Evolutionary conservation across 139 green algal species (phyloP), one percentile per base, ranked within the genome.

Genomic region (Choricystis sp.): DNA sequence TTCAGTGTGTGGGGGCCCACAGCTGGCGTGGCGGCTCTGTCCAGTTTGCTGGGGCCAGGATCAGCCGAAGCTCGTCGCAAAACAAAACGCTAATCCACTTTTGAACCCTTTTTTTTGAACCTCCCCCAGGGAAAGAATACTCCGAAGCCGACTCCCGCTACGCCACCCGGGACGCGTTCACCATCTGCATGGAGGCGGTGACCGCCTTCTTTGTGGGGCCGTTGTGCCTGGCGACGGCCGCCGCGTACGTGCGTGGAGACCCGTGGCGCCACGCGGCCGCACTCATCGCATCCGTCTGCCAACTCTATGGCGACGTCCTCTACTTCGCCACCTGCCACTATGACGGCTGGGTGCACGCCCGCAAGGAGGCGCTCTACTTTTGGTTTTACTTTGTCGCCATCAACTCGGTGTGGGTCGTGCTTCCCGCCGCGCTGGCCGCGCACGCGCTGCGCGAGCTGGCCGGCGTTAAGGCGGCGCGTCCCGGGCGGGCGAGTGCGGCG

Each of bases 221-320:
- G 0, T 56, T 68, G 3, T 94, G 82, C 72, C 73, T 89, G 31
- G 48, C 60, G 58, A 14, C 57, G 63, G 23, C 40, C 9, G 9
- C 9, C 9, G 40, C 40, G 40, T 52, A 52, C 40, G 40, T 16
- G 40, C 9, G 9, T 52, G 40, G 40, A 9, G 40, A 9, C 9
- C 55, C 64, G 20, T 96, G 79, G 78, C 72, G 87, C 26, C 81
- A 79, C 60, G 74, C 72, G 0, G 57, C 85, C 16, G 80, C 86
- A 66, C 24, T 90, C 5, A n/a, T 88, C 4, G 79, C 94, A 20
- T 86, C 80, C 1, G 29, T 89, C n/a, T 81, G 85, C 3, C 89
- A 95, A 72, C 66, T 95, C 4, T 95, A 95, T 58, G 88, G 88
- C 14, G 85, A 91, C 40, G 77, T 95, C 30, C 70, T 95, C 27